phyloP scores from a whole-genome alignment of 495 filamentous ascomycete species.

The Neurospora sp. region DNA sequence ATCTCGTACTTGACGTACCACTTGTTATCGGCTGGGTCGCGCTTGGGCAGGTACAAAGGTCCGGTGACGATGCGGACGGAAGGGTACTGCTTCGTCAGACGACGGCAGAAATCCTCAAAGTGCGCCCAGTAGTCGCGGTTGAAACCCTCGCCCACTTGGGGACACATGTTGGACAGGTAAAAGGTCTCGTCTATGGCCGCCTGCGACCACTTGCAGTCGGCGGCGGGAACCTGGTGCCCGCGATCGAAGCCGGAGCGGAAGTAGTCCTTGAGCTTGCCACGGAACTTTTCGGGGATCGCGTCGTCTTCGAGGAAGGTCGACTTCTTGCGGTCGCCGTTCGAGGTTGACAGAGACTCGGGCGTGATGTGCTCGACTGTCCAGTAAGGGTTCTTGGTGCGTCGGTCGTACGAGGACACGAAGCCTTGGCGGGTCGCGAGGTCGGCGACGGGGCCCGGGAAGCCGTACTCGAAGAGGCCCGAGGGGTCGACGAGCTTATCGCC shows the following conservation, averaged over 20 bases:
- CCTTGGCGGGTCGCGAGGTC: conserved; percentile 68
- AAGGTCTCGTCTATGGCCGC: conserved; percentile 91
- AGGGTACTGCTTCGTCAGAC: conserved; percentile 69
- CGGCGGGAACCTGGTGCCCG: conserved; percentile 93
- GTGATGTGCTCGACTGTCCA: conserved; percentile 99
- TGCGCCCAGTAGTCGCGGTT: conserved; percentile 99
- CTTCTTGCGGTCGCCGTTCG: conserved; percentile 75
- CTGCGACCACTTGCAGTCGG: conserved; percentile 93
- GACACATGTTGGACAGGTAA: conserved; percentile 88
- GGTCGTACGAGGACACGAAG: conserved; percentile 79
- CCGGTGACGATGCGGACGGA: conserved; percentile 87
- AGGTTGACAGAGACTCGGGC: conserved; percentile 61
- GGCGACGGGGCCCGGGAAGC: conserved; percentile 83
- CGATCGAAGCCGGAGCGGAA: conserved; percentile 92
- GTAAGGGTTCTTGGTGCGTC: conserved; percentile 79
- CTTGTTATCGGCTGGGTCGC: conserved; percentile 70
- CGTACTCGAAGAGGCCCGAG: conserved; percentile 86
- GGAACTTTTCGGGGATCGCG: conserved; percentile 72
- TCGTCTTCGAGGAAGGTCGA: conserved; percentile 74
- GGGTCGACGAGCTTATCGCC: conserved; percentile 59
- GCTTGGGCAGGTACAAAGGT: conserved; percentile 79
- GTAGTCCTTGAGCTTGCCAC: conserved; percentile 85
- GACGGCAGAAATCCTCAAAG: conserved; percentile 91
- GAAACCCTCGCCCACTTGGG: conserved; percentile 94
- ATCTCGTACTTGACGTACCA: conserved; percentile 95